Percentiles rank a stretch among this genome's conserved stretches.
Conservation (phyloP, 2,329 filamentous ascomycete species). For the Penicillium olsonii region DNA sequence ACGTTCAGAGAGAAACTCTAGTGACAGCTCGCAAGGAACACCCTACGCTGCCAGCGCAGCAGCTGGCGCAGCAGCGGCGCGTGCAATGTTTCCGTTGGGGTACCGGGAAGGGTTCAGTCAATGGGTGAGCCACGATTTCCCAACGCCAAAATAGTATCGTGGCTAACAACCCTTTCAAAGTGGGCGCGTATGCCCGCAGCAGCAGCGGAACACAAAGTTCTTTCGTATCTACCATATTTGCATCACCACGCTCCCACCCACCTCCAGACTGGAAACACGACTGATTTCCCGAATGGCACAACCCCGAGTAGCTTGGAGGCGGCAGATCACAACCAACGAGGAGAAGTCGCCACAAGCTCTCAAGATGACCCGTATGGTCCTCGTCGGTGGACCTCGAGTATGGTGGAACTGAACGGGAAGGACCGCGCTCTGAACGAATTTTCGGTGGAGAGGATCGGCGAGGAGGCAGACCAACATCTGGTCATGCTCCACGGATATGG, state of each 20-base stretch:
- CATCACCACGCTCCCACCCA: conserved; percentile 67
- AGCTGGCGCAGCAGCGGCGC: conserved; percentile 31
- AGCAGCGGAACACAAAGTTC: conserved; percentile 82
- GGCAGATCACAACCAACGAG: conserved; percentile 39
- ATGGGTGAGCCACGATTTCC: conserved; percentile 65
- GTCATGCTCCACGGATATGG: conserved; percentile 98
- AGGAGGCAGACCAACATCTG: conserved; percentile 77
- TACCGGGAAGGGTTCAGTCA: conserved; percentile 91
- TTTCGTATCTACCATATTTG: conserved; percentile 82
- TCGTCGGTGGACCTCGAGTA: conserved; percentile 79
- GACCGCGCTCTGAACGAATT: conserved; percentile 91
- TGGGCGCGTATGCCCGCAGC: conserved; percentile 84
- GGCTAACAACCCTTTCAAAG: conserved; percentile 47
- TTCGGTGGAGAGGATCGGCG: conserved; percentile 79
- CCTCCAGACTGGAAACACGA: conserved; percentile 58
- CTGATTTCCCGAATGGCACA: conserved; percentile 27
- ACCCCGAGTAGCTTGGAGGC: conserved; percentile 34
- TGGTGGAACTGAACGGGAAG: conserved; percentile 82
- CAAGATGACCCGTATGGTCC: conserved; percentile 77
- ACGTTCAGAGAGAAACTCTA: conserved; percentile 16
- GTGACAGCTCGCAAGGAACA: conserved; percentile 14
- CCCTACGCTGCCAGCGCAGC: conserved; percentile 37
- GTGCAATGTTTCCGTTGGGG: conserved; percentile 71
- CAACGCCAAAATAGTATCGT: conserved; percentile 5
- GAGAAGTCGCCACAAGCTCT: conserved; percentile 51